Conservation (phyloP, 371 early-diverging fungal species). For the Vairimorpha necatrix region DNA sequence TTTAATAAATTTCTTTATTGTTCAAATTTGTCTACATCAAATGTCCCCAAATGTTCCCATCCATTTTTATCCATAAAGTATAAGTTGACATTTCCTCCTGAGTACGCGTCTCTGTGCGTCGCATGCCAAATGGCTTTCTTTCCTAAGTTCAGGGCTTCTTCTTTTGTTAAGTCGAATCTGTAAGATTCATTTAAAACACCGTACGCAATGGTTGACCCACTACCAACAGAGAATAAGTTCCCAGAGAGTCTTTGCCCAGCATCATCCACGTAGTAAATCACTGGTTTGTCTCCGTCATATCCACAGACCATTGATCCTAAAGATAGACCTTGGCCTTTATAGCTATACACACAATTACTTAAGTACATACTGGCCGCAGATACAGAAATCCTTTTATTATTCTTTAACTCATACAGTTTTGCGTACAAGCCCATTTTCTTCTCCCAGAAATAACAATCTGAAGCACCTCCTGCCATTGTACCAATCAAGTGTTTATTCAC, state of each 20-base stretch:
- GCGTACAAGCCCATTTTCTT: conserved; percentile 87
- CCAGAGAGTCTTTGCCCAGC: conserved; percentile 82
- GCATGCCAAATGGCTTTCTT: conserved; percentile 94
- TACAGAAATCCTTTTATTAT: conserved; percentile 93
- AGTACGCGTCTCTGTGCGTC: conserved; percentile 91
- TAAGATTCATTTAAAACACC: conserved; percentile 89
- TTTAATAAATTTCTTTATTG: too few species aligned
- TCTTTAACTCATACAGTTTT: conserved; percentile 82
- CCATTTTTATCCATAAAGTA: conserved; percentile 65
- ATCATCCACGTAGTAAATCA: conserved; percentile 91
- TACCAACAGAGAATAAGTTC: conserved; percentile 88
- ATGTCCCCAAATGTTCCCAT: conserved; percentile 62
- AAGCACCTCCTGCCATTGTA: conserved; percentile 99
- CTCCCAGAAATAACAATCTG: conserved; percentile 99
- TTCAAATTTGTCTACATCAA: conserved; percentile 61
- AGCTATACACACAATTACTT: conserved; percentile 85
- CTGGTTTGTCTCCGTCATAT: conserved; percentile 94
- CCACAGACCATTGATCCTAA: conserved; percentile 99
- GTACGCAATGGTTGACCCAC: conserved; percentile 86
- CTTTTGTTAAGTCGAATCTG: conserved; percentile 75
- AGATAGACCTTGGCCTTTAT: conserved; percentile 95
- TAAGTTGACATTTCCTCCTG: conserved; percentile 84
- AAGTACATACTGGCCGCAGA: conserved; percentile 94
- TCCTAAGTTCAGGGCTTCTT: conserved; percentile 88
- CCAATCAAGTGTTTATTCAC: conserved; percentile 96